Percentiles rank a stretch among this genome's conserved stretches.
These are phyloP conservation scores for Xylaria grammica DNA, from an alignment of 495 filamentous ascomycete genomes.

Conservation along the genomic window DNA sequence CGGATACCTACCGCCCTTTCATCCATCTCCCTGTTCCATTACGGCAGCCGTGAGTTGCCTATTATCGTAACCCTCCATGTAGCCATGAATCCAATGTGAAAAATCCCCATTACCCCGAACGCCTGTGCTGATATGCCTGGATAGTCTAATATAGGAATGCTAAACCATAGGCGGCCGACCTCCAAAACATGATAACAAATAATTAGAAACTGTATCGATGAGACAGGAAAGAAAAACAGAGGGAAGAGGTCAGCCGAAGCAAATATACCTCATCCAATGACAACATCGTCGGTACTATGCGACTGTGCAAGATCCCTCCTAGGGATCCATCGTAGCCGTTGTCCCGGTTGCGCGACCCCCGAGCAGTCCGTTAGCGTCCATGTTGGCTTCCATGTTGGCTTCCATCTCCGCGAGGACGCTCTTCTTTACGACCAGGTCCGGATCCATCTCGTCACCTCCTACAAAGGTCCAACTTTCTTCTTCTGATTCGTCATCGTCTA, in stretches of 20 bases:
- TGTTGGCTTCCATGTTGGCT: constrained; percentile 22
- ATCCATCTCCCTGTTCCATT: not conserved
- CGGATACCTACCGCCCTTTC: not conserved
- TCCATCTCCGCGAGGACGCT: constrained; percentile 32
- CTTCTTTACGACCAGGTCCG: constrained; percentile 40
- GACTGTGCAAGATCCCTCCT: constrained; percentile 16
- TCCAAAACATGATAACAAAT: not conserved
- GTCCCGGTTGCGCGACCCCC: constrained; percentile 18
- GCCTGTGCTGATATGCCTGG: constrained; percentile 21
- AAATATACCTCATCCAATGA: not conserved
- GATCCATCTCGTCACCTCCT: constrained; percentile 43
- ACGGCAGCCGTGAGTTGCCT: not conserved
- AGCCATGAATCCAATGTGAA: not conserved
- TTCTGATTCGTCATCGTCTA: constrained; percentile 44
- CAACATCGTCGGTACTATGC: constrained; percentile 12
- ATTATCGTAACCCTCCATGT: not conserved
- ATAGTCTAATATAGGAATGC: constrained; percentile 17
- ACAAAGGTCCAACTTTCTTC: constrained; percentile 59
- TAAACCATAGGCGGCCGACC: constrained; percentile 4
- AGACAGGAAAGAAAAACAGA: not conserved
- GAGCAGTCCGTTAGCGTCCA: constrained; percentile 21
- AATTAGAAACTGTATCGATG: not conserved
- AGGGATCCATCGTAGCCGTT: constrained; percentile 6
- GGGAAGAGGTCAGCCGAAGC: not conserved
- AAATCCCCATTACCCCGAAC: constrained; percentile 9